phyloP scores from a whole-genome alignment of 2,329 filamentous ascomycete genomes.

The Plectosphaerella cucumerina region DNA sequence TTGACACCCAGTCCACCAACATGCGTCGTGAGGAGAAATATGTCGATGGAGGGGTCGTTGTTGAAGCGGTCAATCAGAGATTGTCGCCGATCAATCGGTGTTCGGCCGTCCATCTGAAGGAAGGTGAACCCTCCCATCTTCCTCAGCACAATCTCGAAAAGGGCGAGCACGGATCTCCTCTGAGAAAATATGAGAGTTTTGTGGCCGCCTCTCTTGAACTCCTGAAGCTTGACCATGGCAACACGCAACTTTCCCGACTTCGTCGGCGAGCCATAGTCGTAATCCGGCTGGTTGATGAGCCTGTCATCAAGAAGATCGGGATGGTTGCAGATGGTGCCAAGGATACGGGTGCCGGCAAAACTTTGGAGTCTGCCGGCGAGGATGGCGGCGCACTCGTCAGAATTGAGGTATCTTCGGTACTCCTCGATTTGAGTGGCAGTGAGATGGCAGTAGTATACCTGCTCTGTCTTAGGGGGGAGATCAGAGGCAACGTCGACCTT shows the following conservation, averaged over 20 bases:
- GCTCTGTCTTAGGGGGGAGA: slow-evolving; percentile 91
- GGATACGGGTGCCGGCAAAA: slow-evolving; percentile 82
- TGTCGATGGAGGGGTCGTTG: slow-evolving; percentile 68
- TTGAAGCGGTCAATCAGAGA: slow-evolving; percentile 92
- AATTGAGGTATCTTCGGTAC: slow-evolving; percentile 77
- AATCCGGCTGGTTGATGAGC: slow-evolving; percentile 53
- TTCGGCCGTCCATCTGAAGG: slow-evolving; percentile 89
- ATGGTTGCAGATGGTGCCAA: slow-evolving; percentile 97
- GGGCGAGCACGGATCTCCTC: slow-evolving; percentile 91
- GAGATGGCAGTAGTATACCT: slow-evolving; percentile 93
- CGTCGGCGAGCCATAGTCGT: slow-evolving; percentile 71
- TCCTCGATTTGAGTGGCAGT: slow-evolving; percentile 73
- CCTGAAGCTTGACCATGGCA: slow-evolving; percentile 76
- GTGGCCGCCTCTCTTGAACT: slow-evolving; percentile 87
- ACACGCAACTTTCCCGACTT: slow-evolving; percentile 97
- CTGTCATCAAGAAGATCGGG: slow-evolving; percentile 75
- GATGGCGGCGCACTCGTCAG: slow-evolving; percentile 82
- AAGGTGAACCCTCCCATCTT: slow-evolving; percentile 67
- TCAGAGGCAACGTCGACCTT: slow-evolving; percentile 94
- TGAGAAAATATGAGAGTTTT: slow-evolving; percentile 93
- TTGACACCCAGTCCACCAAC: slow-evolving; percentile 94
- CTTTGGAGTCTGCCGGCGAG: slow-evolving; percentile 70
- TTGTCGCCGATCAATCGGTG: slow-evolving; percentile 84
- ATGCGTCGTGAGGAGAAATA: slow-evolving; percentile 93
- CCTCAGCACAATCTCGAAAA: slow-evolving; percentile 77